A percentile compares a stretch with the other conserved stretches of the same genome.
Evolutionary conservation across 2,329 filamentous ascomycete species (phyloP).

Genomic region (Trichoderma oligosporum): DNA sequence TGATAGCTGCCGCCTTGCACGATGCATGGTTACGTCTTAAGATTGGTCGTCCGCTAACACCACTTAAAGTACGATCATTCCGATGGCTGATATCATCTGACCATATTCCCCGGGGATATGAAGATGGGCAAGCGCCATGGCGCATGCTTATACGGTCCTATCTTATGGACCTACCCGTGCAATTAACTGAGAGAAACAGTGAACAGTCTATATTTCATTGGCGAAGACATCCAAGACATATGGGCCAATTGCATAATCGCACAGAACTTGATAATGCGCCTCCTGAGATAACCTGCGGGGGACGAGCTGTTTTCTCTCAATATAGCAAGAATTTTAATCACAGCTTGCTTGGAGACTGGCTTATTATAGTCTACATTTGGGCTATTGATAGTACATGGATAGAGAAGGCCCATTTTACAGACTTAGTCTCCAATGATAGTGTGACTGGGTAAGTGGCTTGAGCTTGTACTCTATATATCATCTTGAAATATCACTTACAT

Average conservation of each 20-base stretch:
- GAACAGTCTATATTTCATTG: not conserved
- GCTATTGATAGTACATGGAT: constrained; percentile 3
- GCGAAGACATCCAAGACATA: not conserved
- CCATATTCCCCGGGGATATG: constrained; percentile 5
- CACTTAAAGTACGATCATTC: not conserved
- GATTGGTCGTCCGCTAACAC: not conserved
- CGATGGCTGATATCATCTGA: constrained; percentile 9
- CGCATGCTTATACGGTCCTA: constrained; percentile 10
- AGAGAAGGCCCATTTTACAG: not conserved
- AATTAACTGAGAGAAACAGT: not conserved
- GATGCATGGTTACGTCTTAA: not conserved
- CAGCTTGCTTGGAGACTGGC: not conserved
- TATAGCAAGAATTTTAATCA: not conserved
- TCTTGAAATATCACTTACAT: constrained; percentile 1
- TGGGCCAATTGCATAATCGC: not conserved
- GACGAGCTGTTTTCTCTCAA: constrained; percentile 6
- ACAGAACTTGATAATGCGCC: constrained; percentile 1
- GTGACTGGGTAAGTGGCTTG: constrained; percentile 2
- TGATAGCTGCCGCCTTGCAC: not conserved
- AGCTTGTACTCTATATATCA: not conserved
- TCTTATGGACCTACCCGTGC: not conserved
- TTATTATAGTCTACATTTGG: constrained; percentile 10
- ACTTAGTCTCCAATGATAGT: constrained; percentile 3
- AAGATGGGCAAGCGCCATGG: constrained; percentile 10
- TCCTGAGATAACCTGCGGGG: constrained; percentile 11